phyloP scores from a whole-genome alignment of 2,329 filamentous ascomycete genomes.

The Exophiala aquamarina region DNA sequence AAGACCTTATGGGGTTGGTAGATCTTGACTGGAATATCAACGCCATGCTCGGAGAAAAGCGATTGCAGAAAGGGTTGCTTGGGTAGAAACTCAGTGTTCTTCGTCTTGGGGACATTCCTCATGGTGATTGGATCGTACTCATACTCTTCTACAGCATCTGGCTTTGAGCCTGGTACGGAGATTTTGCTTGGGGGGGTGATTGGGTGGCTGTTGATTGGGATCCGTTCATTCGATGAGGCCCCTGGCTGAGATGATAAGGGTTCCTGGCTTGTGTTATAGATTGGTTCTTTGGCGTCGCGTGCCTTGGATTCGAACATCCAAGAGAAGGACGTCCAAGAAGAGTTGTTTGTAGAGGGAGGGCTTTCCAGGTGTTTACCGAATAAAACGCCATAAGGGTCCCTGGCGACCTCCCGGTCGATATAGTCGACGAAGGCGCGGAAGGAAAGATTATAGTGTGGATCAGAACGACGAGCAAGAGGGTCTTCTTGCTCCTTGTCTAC shows the following conservation, averaged over 20 bases:
- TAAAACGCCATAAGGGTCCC: conserved; percentile 41
- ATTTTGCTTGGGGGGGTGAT: too few relatives aligned
- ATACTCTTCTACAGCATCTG: conserved; percentile 21
- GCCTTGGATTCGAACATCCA: conserved; percentile 29
- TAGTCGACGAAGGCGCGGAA: conserved; percentile 38
- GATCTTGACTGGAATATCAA: conserved; percentile 27
- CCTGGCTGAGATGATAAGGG: conserved; percentile 4
- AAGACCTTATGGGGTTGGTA: conserved; percentile 25
- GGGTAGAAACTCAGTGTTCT: conserved; percentile 3
- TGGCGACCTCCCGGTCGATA: conserved; percentile 35
- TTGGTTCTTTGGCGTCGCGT: neutral
- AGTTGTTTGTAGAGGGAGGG: conserved; percentile 20
- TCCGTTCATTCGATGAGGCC: neutral
- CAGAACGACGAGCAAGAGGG: neutral
- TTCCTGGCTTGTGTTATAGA: neutral
- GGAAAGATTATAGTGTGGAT: conserved; percentile 28
- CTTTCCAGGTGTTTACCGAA: conserved; percentile 38
- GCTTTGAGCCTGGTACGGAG: neutral
- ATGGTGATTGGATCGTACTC: conserved; percentile 45
- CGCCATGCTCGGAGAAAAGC: conserved; percentile 26
- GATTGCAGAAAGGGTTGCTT: conserved; percentile 17
- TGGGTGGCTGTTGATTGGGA: too few relatives aligned
- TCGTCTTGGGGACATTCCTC: conserved; percentile 37
- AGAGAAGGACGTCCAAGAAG: conserved; percentile 33
- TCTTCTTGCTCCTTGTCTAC: conserved; percentile 10